Evolutionary conservation across 1,284 basidiomycete species (phyloP).

Genomic region (Heliocybe sulcata): DNA sequence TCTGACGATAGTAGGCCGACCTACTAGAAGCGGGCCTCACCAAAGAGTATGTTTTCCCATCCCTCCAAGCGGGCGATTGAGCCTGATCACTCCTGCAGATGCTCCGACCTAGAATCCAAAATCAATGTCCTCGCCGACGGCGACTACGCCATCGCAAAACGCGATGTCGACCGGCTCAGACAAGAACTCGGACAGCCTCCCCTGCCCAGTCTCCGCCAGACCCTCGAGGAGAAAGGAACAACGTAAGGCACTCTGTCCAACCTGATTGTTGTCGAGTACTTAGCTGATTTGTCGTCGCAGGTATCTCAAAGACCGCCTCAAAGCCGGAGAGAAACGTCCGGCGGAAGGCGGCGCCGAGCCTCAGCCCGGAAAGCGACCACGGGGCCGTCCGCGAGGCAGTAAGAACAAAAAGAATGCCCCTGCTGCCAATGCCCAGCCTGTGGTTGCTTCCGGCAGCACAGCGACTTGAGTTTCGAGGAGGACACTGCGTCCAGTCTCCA

Average conservation of each 20-base stretch:
- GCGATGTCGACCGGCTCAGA: conserved; percentile 65
- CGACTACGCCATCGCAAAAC: conserved; percentile 65
- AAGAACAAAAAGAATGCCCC: conserved; percentile 26
- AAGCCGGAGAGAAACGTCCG: conserved; percentile 20
- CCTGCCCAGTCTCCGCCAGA: conserved; percentile 59
- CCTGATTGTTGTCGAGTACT: background rate
- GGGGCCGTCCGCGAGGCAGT: conserved; percentile 38
- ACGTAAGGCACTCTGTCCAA: background rate
- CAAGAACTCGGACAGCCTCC: conserved; percentile 68
- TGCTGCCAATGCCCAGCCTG: background rate
- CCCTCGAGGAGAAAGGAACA: conserved; percentile 62
- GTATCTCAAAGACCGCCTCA: conserved; percentile 29
- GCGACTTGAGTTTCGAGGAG: no score
- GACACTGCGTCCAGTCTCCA: no score
- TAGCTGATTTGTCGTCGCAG: conserved; percentile 11
- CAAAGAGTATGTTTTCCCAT: conserved; percentile 44
- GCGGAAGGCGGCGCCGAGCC: conserved; percentile 22
- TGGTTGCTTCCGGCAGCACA: background rate
- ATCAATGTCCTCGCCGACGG: conserved; percentile 62
- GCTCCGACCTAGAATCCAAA: conserved; percentile 52
- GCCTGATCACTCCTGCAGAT: conserved; percentile 31
- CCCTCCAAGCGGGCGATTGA: conserved; percentile 1
- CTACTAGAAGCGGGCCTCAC: conserved; percentile 42
- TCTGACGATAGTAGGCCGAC: conserved; percentile 33
- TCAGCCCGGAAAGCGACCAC: conserved; percentile 29